Evolutionary conservation across 495 filamentous ascomycete species (phyloP).

Genomic region (Geopyxis carbonaria): DNA sequence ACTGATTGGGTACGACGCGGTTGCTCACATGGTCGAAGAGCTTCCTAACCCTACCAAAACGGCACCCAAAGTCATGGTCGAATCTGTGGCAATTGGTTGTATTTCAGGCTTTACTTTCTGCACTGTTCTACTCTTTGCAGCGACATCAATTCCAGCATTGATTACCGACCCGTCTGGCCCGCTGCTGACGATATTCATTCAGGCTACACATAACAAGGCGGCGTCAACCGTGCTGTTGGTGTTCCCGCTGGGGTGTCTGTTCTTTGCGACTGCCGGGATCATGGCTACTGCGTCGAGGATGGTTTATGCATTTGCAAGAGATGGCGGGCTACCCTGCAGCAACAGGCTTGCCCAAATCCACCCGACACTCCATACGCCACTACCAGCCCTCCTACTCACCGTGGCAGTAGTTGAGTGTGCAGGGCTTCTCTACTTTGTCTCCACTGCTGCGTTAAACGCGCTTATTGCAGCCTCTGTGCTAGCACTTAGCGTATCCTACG

Average conservation of each 20-base stretch:
- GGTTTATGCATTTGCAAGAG: slow-evolving; percentile 60
- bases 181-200: slow-evolving; percentile 51
- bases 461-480: slow-evolving; percentile 58
- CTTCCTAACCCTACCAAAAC: slow-evolving; percentile 50
- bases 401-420: slow-evolving; percentile 46
- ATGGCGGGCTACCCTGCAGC: slow-evolving; percentile 53
- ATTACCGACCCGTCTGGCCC: slow-evolving; percentile 46
- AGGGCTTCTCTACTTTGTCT: slow-evolving; percentile 60
- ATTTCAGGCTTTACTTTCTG: slow-evolving; percentile 54
- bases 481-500: slow-evolving; percentile 53
- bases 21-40: slow-evolving; percentile 43
- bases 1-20: slow-evolving; percentile 27
- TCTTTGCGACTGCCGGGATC: slow-evolving; percentile 53
- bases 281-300: slow-evolving; percentile 65
- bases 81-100: slow-evolving; percentile 50
- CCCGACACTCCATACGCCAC: slow-evolving; percentile 43
- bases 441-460: slow-evolving; percentile 46
- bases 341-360: slow-evolving; percentile 48
- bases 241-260: slow-evolving; percentile 53
- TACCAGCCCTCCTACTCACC: slow-evolving; percentile 56
- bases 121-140: slow-evolving; percentile 46
- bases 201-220: slow-evolving; percentile 47
- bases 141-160: slow-evolving; percentile 39
- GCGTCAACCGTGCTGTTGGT: slow-evolving; percentile 52
- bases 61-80: slow-evolving; percentile 58